Evolutionary conservation across 768 basidiomycete species (phyloP).

Genomic region (Pleurotus tuber-regium): DNA sequence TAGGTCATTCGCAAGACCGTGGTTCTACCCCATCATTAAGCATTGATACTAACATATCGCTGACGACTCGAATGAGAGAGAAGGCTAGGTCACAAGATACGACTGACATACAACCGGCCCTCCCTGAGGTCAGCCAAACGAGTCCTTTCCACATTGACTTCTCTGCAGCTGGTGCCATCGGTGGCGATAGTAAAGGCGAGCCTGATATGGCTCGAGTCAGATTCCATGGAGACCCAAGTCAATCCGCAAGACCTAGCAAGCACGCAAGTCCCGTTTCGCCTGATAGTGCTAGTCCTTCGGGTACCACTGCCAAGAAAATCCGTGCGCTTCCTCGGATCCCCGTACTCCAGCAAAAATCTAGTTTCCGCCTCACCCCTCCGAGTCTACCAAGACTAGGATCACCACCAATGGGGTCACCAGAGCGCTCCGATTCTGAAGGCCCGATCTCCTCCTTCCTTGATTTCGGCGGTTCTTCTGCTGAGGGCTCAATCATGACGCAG

Average conservation of each 20-base stretch:
- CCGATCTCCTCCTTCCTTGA: slow-evolving; percentile 35
- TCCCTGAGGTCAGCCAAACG: slow-evolving; percentile 35
- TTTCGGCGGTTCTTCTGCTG: slow-evolving; percentile 28
- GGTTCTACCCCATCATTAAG: slow-evolving; percentile 2
- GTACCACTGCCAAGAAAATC: not conserved
- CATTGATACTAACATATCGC: not conserved
- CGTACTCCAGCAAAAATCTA: not conserved
- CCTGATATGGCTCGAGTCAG: slow-evolving; percentile 15
- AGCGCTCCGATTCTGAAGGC: slow-evolving; percentile 6
- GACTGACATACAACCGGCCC: slow-evolving; percentile 13
- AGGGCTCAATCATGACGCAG: slow-evolving; percentile 24
- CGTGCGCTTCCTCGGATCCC: slow-evolving; percentile 8
- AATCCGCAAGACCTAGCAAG: slow-evolving; percentile 9
- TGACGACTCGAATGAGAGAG: not conserved
- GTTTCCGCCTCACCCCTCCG: slow-evolving; percentile 10
- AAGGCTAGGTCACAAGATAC: slow-evolving; percentile 6
- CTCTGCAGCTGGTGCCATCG: slow-evolving; percentile 19
- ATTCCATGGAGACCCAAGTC: slow-evolving; percentile 4
- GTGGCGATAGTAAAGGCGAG: slow-evolving; percentile 17
- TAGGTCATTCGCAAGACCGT: not conserved
- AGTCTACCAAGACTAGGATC: slow-evolving; percentile 8
- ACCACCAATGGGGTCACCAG: slow-evolving; percentile 7
- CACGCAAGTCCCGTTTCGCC: not conserved
- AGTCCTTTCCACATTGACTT: slow-evolving; percentile 50
- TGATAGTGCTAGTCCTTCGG: not conserved